phyloP scores from a whole-genome alignment of 2,329 filamentous ascomycete species.

The Albophoma yamanashiensis region DNA sequence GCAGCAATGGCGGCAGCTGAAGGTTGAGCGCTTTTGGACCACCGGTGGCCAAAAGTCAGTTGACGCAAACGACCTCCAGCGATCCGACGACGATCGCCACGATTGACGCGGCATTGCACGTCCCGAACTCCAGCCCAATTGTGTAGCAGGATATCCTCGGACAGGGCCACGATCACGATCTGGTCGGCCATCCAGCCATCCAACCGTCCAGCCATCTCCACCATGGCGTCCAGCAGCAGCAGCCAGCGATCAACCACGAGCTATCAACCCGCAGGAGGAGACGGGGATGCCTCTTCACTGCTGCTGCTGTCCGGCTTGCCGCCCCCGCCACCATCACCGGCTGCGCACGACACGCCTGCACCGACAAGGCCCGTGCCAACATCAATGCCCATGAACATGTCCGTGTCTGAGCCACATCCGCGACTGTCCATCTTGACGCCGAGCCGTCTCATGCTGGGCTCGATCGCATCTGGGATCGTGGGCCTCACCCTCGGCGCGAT shows the following conservation, averaged over 20 bases:
- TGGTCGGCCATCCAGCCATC: neutral
- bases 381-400: neutral
- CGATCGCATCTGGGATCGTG: conserved; percentile 51
- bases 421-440: conserved; percentile 54
- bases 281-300: neutral
- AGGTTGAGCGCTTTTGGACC: neutral
- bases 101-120: neutral
- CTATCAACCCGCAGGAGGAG: neutral
- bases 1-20: neutral
- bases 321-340: neutral
- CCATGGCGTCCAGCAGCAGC: neutral
- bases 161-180: neutral
- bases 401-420: conserved; percentile 18
- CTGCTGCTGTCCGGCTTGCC: neutral
- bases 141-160: neutral
- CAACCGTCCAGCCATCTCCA: neutral
- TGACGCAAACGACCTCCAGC: neutral
- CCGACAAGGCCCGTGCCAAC: neutral
- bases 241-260: neutral
- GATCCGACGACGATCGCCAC: neutral
- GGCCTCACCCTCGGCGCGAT: conserved; percentile 61
- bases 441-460: conserved; percentile 55
- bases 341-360: neutral
- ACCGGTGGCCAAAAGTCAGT: neutral
- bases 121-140: neutral